Percentiles rank a stretch among this genome's conserved stretches.
Conservation (phyloP, 352 stramenopile genomes). For the Phytophthora aleatoria region DNA sequence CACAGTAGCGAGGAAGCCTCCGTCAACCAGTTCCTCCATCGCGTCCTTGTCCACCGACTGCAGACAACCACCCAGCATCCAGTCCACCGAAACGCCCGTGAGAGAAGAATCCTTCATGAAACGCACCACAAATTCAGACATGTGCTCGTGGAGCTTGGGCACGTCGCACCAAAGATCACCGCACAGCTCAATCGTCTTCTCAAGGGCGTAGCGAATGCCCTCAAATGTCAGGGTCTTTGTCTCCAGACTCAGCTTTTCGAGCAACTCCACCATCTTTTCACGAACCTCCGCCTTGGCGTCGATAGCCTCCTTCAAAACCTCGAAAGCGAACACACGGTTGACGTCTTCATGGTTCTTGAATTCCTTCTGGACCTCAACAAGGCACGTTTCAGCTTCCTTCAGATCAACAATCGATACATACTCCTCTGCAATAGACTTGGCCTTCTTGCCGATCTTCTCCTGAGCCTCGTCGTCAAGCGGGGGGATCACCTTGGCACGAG, state of each 20-base stretch:
- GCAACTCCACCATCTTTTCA: slow-evolving; percentile 66
- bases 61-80: slow-evolving; percentile 58
- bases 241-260: slow-evolving; percentile 69
- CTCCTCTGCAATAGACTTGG: slow-evolving; percentile 80
- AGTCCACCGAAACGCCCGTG: slow-evolving; percentile 73
- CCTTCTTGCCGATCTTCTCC: slow-evolving; percentile 76
- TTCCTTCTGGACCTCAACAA: slow-evolving; percentile 68
- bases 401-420: slow-evolving; percentile 79
- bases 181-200: slow-evolving; percentile 61
- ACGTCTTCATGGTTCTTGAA: slow-evolving; percentile 69
- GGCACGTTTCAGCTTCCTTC: slow-evolving; percentile 67
- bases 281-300: slow-evolving; percentile 67
- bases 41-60: slow-evolving; percentile 58
- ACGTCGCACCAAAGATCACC: slow-evolving; percentile 85
- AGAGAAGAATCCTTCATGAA: slow-evolving; percentile 68
- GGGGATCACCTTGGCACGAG: slow-evolving; percentile 33
- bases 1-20: slow-evolving; percentile 65
- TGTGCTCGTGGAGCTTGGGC: slow-evolving; percentile 79
- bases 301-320: slow-evolving; percentile 61
- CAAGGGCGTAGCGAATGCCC: slow-evolving; percentile 60
- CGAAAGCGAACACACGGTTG: slow-evolving; percentile 55
- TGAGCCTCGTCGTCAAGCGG: slow-evolving; percentile 63
- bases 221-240: slow-evolving; percentile 63
- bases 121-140: slow-evolving; percentile 68
- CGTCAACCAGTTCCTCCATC: slow-evolving; percentile 71